Percentiles rank a stretch among this genome's conserved stretches.
phyloP scores from a whole-genome alignment of 1,139 yeast species.

The Meyerozyma athensensis region DNA sequence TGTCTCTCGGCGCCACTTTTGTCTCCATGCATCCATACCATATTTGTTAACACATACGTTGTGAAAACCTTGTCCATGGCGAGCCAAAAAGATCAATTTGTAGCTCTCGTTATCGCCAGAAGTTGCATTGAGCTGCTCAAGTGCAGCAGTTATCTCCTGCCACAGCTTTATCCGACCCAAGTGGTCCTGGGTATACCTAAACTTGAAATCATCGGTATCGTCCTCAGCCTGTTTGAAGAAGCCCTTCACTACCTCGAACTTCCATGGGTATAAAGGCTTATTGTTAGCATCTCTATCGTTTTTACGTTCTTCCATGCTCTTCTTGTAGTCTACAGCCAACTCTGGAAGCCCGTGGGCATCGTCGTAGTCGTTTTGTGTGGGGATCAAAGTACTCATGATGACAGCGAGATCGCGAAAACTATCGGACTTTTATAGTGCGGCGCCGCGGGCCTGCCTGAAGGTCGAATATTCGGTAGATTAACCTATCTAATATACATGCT shows the following conservation, averaged over 20 bases:
- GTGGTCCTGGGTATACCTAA: constrained; percentile 42
- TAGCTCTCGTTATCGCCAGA: constrained; percentile 35
- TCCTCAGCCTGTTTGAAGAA: constrained; percentile 48
- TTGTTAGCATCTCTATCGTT: constrained; percentile 8
- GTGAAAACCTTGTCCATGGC: constrained; percentile 81
- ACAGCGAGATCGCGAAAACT: not conserved
- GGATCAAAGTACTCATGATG: constrained; percentile 18
- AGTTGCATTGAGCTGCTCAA: constrained; percentile 32
- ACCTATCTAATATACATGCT: constrained; percentile 5
- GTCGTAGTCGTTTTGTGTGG: constrained; percentile 16
- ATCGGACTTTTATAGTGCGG: not conserved
- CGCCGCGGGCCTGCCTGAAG: not conserved
- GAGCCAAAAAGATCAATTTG: constrained; percentile 57
- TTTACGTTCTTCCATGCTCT: constrained; percentile 1
- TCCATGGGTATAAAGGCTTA: constrained; percentile 28
- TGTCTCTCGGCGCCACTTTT: constrained; percentile 51
- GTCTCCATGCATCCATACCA: constrained; percentile 55
- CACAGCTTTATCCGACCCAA: constrained; percentile 49
- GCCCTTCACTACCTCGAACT: constrained; percentile 41
- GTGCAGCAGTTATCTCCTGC: constrained; percentile 31
- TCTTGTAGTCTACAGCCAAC: constrained; percentile 10
- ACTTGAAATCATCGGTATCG: constrained; percentile 42
- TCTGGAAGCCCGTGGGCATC: constrained; percentile 26
- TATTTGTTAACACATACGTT: constrained; percentile 56
- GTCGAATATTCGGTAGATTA: not conserved